These are phyloP conservation scores for Chloris gayana DNA, from an alignment of 176 grass and related monocot species.

Conservation along the genomic window DNA sequence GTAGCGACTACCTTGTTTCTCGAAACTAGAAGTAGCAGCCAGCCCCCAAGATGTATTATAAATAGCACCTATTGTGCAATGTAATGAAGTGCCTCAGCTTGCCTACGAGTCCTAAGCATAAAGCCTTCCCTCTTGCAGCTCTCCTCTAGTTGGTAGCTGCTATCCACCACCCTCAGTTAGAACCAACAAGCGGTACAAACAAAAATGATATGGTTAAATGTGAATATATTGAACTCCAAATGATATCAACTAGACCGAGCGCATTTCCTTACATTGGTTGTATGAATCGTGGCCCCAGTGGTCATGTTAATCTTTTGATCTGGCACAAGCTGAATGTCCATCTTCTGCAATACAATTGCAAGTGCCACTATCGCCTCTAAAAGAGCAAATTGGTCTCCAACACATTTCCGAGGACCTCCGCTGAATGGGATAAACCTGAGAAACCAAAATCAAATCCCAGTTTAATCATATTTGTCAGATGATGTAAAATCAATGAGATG, in stretches of 20 bases:
- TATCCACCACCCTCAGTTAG: too few relatives aligned
- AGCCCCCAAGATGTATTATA: too few relatives aligned
- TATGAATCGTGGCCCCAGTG: slow-evolving; percentile 98
- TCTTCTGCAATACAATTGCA: slow-evolving; percentile 76
- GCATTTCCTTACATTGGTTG: slow-evolving; percentile 65
- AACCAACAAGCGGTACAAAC: too few relatives aligned
- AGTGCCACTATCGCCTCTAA: slow-evolving; percentile 94
- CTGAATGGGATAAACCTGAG: slow-evolving; percentile 94
- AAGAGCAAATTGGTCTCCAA: slow-evolving; percentile 96
- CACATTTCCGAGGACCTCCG: slow-evolving; percentile 98
- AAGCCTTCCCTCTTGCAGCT: too few relatives aligned
- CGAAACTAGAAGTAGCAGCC: too few relatives aligned
- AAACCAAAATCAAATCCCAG: neutral
- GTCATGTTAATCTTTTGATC: slow-evolving; percentile 99
- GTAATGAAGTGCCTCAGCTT: too few relatives aligned
- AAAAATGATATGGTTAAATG: neutral
- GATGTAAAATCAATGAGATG: slow-evolving; percentile 11
- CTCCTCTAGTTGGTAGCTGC: too few relatives aligned
- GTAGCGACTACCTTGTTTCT: too few relatives aligned
- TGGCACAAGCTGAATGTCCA: slow-evolving; percentile 73
- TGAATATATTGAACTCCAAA: neutral
- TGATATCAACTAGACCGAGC: slow-evolving; percentile 19
- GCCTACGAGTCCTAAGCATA: too few relatives aligned
- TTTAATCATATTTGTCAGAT: slow-evolving; percentile 21
- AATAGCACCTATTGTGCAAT: too few relatives aligned